Conservation (phyloP, 345 rosid species). For the Arabidopsis thaliana region TAIR10.1 NC_003071.7:16662501-16663000, state of each 20-base stretch:
- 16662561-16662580: slow-evolving; percentile 8
- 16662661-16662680: slow-evolving; percentile 56
- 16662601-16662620: slow-evolving; percentile 69
- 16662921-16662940: neutral
- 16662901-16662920: neutral
- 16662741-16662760: neutral
- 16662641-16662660: slow-evolving; percentile 68
- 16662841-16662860: slow-evolving; percentile 51
- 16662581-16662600: slow-evolving; percentile 60
- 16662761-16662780: neutral
- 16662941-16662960: neutral
- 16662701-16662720: slow-evolving; percentile 33
- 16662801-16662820: slow-evolving; percentile 72
- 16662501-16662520: slow-evolving; percentile 20
- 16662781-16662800: slow-evolving; percentile 64
- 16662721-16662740: slow-evolving; percentile 5
- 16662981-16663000: neutral
- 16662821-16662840: slow-evolving; percentile 65
- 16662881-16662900: slow-evolving; percentile 19
- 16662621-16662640: slow-evolving; percentile 74
- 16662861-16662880: slow-evolving; percentile 24
- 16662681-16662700: slow-evolving; percentile 76
- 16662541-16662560: neutral
- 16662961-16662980: neutral
- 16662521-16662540: neutral